Base-by-base conservation (phyloP, 352 stramenopile genomes). In the Hyaloperonospora arabidopsidis region DNA sequence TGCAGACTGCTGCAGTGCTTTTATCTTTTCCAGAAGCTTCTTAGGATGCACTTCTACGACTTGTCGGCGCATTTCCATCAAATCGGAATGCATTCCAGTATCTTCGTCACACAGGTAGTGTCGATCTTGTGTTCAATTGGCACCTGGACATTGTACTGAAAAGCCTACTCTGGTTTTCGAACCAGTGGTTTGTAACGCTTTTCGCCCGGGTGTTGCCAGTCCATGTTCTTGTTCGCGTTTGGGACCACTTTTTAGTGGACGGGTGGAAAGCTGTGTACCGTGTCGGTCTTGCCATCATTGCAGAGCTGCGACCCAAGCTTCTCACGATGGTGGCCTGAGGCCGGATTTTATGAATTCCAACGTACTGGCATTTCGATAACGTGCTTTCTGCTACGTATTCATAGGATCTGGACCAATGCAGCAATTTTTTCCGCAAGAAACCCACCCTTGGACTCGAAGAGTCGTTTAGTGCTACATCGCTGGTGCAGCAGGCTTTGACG, bases 161-260 rank as follows among this genome's bases (percentile, higher is more conserved):
- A 51, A 36, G 28, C 8, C 40, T 12, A 7, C 12, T 32, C 39
- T 62, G 23, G 15, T 28, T 25, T 15, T 22, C 25, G 1, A 29
- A 11, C 21, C 45, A 93, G 83, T 93, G 83, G 83, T 89, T 93
- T 62, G 80, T 86, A 39, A 93, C 83, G 25, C 47, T 89, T n/a
- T 93, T 93, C 52, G 68, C 83, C 35, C 76, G 81, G 19, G 67
- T 85, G 10, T 54, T 91, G 14, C 57, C 70, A 3, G 51, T 58
- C 0, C 48, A 68, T 8, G 68, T 71, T 14, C 68, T 91, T n/a
- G 54, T 61, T 3, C 73, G 68, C 23, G 67, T 91, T 8, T 93
- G 80, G 80, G 78, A 91, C 43, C 52, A 87, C 14, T 65, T 93
- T 40, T 66, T 89, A 7, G 47, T 89, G 13, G 83, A 93, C 49